phyloP scores from a whole-genome alignment of 768 basidiomycete species.

The Phylloporus sp. region DNA sequence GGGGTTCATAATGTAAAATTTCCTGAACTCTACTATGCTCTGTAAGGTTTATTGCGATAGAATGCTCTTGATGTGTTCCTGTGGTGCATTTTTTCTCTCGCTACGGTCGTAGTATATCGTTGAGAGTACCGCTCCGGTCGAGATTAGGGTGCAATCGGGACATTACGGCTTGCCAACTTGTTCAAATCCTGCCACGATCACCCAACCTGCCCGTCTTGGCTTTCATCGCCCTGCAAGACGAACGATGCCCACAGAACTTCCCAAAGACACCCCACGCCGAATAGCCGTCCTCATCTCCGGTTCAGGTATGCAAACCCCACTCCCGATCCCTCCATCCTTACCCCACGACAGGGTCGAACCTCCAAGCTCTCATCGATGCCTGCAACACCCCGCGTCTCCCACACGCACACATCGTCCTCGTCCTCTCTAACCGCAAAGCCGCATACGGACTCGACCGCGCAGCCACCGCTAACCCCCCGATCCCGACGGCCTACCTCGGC shows the following conservation, averaged over 20 bases:
- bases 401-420: slow-evolving; percentile 64
- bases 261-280: slow-evolving; percentile 1
- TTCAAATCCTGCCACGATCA: slow-evolving; percentile 5
- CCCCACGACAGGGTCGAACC: slow-evolving; percentile 69
- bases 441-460: slow-evolving; percentile 90
- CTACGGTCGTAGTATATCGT: too few species aligned
- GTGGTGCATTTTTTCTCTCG: too few species aligned
- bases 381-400: slow-evolving; percentile 70
- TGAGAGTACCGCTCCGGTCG: too few species aligned
- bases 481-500: slow-evolving; percentile 77
- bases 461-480: slow-evolving; percentile 58
- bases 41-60: too few species aligned
- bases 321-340: neutral
- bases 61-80: too few species aligned
- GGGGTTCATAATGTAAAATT: too few species aligned
- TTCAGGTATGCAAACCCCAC: slow-evolving; percentile 39
- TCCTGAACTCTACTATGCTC: too few species aligned
- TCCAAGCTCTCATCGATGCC: slow-evolving; percentile 94
- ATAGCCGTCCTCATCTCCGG: slow-evolving; percentile 55
- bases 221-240: neutral
- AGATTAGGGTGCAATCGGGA: too few species aligned
- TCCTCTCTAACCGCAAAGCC: slow-evolving; percentile 88
- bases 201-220: slow-evolving; percentile 1
- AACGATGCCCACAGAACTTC: slow-evolving; percentile 2
- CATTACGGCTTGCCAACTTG: neutral